These are phyloP conservation scores for Colletotrichum cuscutae DNA, from an alignment of 2,329 filamentous ascomycete genomes.

Conservation along the genomic window DNA sequence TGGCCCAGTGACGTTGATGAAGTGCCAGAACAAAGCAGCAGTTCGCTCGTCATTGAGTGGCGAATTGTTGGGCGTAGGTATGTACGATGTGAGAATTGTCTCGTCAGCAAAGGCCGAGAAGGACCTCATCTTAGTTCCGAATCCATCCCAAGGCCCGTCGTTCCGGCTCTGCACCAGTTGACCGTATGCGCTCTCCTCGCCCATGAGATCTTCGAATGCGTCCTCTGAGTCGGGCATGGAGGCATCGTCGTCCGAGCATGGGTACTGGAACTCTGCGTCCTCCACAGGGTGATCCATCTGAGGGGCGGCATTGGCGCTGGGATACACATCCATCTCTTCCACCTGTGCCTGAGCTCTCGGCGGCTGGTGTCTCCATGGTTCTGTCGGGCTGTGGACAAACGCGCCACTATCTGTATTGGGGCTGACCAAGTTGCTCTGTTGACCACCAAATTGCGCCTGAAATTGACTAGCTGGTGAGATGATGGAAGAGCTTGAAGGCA, in stretches of 20 bases:
- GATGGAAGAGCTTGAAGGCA: constrained; percentile 31
- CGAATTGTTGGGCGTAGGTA: constrained; percentile 71
- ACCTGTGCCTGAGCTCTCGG: not conserved
- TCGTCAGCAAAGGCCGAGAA: constrained; percentile 61
- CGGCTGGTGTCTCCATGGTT: constrained; percentile 4
- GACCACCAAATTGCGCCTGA: constrained; percentile 21
- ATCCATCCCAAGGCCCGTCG: constrained; percentile 49
- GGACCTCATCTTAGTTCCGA: constrained; percentile 58
- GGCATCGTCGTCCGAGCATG: constrained; percentile 69
- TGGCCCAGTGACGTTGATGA: constrained; percentile 88
- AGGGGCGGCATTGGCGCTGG: not conserved
- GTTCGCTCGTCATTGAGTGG: constrained; percentile 85
- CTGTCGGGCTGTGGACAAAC: constrained; percentile 1
- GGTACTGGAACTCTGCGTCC: constrained; percentile 48
- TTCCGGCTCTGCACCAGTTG: constrained; percentile 50
- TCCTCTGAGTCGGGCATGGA: constrained; percentile 72
- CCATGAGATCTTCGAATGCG: constrained; percentile 55
- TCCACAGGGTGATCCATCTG: not conserved
- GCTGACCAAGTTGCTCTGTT: constrained; percentile 18
- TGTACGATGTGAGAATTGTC: constrained; percentile 71
- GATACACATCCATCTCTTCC: constrained; percentile 4
- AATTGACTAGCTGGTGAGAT: constrained; percentile 30
- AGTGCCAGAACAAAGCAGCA: constrained; percentile 88
- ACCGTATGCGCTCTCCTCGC: constrained; percentile 48
- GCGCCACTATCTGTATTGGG: constrained; percentile 19